Conservation (phyloP, 2,329 filamentous ascomycete species). For the Drechslerella coelobrocha region DNA sequence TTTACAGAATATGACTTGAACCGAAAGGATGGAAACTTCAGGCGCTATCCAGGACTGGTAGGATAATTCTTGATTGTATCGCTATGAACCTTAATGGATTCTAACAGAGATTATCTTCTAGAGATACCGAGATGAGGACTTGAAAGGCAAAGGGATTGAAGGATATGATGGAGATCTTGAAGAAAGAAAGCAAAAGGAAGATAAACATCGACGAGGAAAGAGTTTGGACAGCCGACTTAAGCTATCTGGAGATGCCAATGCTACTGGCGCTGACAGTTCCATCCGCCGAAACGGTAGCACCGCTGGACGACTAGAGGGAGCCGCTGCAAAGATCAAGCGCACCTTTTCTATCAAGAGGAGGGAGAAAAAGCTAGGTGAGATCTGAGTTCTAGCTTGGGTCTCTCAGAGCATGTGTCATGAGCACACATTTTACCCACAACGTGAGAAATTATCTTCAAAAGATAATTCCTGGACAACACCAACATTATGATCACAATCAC, state of each 20-base stretch:
- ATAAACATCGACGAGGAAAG: constrained; percentile 34
- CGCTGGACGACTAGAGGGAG: constrained; percentile 40
- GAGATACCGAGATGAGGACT: constrained; percentile 48
- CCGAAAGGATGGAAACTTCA: constrained; percentile 44
- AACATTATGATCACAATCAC: no score
- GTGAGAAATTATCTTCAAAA: no score
- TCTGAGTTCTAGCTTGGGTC: background rate
- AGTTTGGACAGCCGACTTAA: constrained; percentile 16
- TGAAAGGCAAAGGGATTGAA: constrained; percentile 48
- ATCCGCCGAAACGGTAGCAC: constrained; percentile 42
- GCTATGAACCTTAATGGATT: background rate
- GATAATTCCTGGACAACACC: no score
- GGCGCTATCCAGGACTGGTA: constrained; percentile 23
- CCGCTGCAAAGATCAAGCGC: constrained; percentile 41
- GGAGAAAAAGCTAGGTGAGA: constrained; percentile 35
- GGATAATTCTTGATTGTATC: background rate
- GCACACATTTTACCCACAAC: constrained; percentile 1
- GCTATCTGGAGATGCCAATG: constrained; percentile 7
- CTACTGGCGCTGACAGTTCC: constrained; percentile 8
- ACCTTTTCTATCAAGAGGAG: constrained; percentile 47
- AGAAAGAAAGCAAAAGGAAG: constrained; percentile 37
- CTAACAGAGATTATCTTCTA: constrained; percentile 14
- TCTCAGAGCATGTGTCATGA: no score
- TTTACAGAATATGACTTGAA: constrained; percentile 46
- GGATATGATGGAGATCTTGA: constrained; percentile 48